Conservation (phyloP, 805 yeast species). For the Sugiyamaella qingdaonensis region DNA sequence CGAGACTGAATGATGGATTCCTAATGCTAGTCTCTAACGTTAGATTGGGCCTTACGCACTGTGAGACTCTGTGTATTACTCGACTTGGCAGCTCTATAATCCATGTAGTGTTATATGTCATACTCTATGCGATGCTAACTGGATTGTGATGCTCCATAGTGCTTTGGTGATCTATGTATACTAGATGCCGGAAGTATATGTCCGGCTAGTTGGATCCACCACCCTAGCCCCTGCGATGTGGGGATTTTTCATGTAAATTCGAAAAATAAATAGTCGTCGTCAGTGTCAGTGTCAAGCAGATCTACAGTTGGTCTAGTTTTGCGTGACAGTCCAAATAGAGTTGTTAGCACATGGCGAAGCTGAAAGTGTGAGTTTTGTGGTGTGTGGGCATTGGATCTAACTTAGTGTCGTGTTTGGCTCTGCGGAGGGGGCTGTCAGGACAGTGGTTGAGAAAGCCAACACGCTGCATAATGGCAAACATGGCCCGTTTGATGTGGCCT, state of each 20-base stretch:
- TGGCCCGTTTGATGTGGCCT: slow-evolving; percentile 19
- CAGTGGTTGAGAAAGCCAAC: slow-evolving; percentile 13
- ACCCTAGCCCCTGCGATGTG: background rate
- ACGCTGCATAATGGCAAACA: slow-evolving; percentile 13
- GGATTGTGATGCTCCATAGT: too few species aligned
- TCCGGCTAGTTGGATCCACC: too few species aligned
- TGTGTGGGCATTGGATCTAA: background rate
- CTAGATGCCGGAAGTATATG: too few species aligned
- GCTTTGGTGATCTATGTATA: too few species aligned
- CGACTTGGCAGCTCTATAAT: too few species aligned
- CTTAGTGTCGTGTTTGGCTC: slow-evolving; percentile 27
- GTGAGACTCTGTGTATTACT: too few species aligned
- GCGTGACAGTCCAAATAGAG: background rate
- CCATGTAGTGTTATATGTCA: too few species aligned
- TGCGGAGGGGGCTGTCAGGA: background rate
- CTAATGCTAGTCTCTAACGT: too few species aligned
- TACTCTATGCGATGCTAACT: too few species aligned
- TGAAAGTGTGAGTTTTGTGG: background rate
- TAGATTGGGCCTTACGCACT: too few species aligned
- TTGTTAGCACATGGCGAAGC: background rate
- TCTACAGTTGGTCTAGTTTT: too few species aligned
- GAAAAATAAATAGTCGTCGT: background rate
- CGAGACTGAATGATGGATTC: too few species aligned
- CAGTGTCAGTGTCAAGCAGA: background rate
- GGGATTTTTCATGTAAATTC: background rate